Evolutionary conservation across 2,329 filamentous ascomycete species (phyloP).

Genomic region (Nemania diffusa): DNA sequence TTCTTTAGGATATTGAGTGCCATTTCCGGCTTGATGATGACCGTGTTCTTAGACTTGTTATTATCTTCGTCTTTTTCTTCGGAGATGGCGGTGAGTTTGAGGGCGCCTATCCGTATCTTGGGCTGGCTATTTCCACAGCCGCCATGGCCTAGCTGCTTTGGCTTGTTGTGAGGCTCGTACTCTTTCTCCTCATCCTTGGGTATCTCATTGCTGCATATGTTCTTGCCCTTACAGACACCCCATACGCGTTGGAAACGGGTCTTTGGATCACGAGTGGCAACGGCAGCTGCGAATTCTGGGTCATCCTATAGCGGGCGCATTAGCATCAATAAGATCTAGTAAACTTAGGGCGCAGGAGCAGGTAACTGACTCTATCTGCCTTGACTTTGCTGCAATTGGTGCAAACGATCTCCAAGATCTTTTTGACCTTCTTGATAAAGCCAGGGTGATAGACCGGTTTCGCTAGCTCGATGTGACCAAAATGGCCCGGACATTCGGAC

Average conservation of each 20-base stretch:
- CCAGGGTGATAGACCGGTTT: constrained; percentile 95
- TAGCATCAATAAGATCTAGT: constrained; percentile 67
- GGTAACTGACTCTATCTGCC: constrained; percentile 95
- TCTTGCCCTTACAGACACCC: constrained; percentile 90
- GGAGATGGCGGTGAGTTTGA: constrained; percentile 81
- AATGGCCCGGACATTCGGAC: constrained; percentile 96
- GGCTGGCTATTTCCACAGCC: constrained; percentile 95
- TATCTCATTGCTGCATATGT: constrained; percentile 83
- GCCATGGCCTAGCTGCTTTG: constrained; percentile 74
- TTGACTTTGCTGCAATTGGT: constrained; percentile 98
- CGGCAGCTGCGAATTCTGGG: constrained; percentile 82
- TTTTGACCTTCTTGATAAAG: constrained; percentile 99
- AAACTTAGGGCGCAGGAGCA: constrained; percentile 65
- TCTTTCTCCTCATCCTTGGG: constrained; percentile 75
- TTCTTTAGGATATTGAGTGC: constrained; percentile 87
- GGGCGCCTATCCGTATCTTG: constrained; percentile 84
- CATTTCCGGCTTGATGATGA: constrained; percentile 82
- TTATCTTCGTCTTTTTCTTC: constrained; percentile 84
- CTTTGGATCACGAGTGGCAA: constrained; percentile 90
- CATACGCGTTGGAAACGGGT: constrained; percentile 92
- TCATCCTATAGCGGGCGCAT: constrained; percentile 75
- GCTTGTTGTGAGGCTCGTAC: constrained; percentile 68
- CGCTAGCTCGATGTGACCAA: constrained; percentile 97
- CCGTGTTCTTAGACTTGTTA: constrained; percentile 78
- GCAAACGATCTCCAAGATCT: constrained; percentile 98